Base-by-base conservation (phyloP, 164 flowering plant genomes). In the Brasenia schreberi region DNA sequence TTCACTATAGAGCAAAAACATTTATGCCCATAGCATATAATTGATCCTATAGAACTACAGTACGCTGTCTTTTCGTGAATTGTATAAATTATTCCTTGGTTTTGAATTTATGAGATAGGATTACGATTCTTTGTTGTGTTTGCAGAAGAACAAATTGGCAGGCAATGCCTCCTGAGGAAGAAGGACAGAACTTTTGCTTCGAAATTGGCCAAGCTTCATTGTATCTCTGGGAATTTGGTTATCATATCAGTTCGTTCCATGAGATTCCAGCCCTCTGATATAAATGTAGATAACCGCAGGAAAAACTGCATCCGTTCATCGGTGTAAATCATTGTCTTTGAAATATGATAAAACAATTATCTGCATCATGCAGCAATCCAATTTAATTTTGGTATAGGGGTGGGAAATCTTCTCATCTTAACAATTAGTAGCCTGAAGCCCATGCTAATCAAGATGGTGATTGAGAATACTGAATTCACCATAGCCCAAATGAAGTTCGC, bases 201-300 rank as follows among this genome's bases (percentile, higher is more conserved):
- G 96, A 94, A 76, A 19, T 87, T 49, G 82, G 81, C 43, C 98
- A 90, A 77, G 96, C 95, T 72, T 75, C 9, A 66, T 89, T 17
- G 96, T 91, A n/a, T 83, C 88, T 0, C 69, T 89, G 39, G 98
- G 91, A 62, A 87, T 94, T 66, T 94, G 98, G 97, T 72, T 85
- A 75, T 72, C 89, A 44, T 84, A 87, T 66, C 77, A 69, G 70
- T 80, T 90, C 23, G 71, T 82, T 7, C 66, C 71, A 9, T 88
- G 66, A 73, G 72, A 39, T 66, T 23, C 42, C 65, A 66, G 39
- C 65, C 58, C 61, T 64, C 6, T 64, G 42, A 44, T 43, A 64
- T 79, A 84, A 80, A 76, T 52, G 81, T 78, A 78, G 64, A 62
- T 6, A 49, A 49, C 56, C 16, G 56, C 56, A 49, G 39, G 39